Percentiles rank a stretch among this genome's conserved stretches.
Evolutionary conservation across 352 stramenopile genomes (phyloP).

Genomic region (Phytophthora agathidicida): DNA sequence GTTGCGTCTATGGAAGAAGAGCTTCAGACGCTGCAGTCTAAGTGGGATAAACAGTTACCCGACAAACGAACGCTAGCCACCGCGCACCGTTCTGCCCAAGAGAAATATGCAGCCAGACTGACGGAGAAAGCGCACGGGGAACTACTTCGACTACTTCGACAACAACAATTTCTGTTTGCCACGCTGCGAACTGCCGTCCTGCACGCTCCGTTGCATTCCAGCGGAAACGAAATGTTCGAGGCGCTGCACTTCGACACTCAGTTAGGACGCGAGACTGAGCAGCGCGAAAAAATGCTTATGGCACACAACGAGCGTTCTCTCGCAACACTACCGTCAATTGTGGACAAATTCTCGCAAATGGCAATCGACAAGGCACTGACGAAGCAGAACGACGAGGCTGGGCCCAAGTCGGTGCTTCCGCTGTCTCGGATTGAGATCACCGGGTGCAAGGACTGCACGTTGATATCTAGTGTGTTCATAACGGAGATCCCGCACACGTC

Average conservation of each 20-base stretch:
- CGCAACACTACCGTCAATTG: conserved; percentile 25
- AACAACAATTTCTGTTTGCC: conserved; percentile 43
- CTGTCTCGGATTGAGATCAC: conserved; percentile 41
- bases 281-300: conserved; percentile 25
- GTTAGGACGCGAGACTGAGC: conserved; percentile 11
- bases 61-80: conserved; percentile 18
- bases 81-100: conserved; percentile 14
- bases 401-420: conserved; percentile 18
- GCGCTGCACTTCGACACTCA: conserved; percentile 40
- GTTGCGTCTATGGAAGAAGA: conserved; percentile 39
- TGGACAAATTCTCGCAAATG: conserved; percentile 28
- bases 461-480: conserved; percentile 43
- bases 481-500: conserved; percentile 42
- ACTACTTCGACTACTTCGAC: conserved; percentile 33
- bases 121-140: conserved; percentile 18
- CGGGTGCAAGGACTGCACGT: conserved; percentile 30
- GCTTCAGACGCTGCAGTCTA: conserved; percentile 26
- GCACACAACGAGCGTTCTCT: conserved; percentile 33
- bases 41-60: conserved; percentile 26
- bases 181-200: conserved; percentile 37
- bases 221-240: conserved; percentile 29
- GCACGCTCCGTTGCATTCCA: conserved; percentile 35
- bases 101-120: conserved; percentile 25
- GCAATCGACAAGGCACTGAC: conserved; percentile 24
- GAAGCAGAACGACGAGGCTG: background rate